These are phyloP conservation scores for Cucurbita moschata DNA, from an alignment of 306 rosid species.

Conservation along the genomic window DNA sequence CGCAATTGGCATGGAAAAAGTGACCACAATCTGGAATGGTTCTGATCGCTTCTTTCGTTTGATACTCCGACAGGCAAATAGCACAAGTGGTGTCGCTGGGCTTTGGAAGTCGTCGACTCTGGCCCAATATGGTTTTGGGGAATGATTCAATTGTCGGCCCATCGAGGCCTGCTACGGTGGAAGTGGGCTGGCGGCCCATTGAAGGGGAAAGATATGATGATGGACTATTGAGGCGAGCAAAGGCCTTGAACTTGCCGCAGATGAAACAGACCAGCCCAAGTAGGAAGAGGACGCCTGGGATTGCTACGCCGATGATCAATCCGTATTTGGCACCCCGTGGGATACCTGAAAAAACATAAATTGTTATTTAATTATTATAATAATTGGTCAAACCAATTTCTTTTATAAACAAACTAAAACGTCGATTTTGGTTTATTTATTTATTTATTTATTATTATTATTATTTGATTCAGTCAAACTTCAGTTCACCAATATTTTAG, in stretches of 20 bases:
- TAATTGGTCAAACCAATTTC: background rate
- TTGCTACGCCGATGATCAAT: constrained; percentile 35
- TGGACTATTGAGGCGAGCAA: background rate
- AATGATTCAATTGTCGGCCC: constrained; percentile 57
- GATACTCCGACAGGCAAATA: constrained; percentile 50
- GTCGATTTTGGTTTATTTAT: too few relatives aligned
- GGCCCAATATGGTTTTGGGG: constrained; percentile 36
- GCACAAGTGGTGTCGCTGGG: constrained; percentile 41
- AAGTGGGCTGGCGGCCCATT: background rate
- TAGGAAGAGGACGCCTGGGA: constrained; percentile 42
- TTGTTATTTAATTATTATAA: background rate
- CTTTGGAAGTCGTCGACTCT: constrained; percentile 37
- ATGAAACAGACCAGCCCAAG: constrained; percentile 28
- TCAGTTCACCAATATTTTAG: too few relatives aligned
- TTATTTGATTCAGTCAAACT: background rate
- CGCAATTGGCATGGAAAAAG: constrained; percentile 45
- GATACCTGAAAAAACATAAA: constrained; percentile 20
- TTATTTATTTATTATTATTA: too few relatives aligned
- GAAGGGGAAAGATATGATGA: constrained; percentile 1
- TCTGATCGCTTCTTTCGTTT: constrained; percentile 43
- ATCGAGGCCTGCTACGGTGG: constrained; percentile 34
- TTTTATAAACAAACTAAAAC: too few relatives aligned
- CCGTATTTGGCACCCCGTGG: constrained; percentile 47
- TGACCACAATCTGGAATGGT: constrained; percentile 58
- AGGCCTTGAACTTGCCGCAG: constrained; percentile 7